phyloP scores from a whole-genome alignment of 805 yeast species.

The Yarrowia keelungensis region DNA sequence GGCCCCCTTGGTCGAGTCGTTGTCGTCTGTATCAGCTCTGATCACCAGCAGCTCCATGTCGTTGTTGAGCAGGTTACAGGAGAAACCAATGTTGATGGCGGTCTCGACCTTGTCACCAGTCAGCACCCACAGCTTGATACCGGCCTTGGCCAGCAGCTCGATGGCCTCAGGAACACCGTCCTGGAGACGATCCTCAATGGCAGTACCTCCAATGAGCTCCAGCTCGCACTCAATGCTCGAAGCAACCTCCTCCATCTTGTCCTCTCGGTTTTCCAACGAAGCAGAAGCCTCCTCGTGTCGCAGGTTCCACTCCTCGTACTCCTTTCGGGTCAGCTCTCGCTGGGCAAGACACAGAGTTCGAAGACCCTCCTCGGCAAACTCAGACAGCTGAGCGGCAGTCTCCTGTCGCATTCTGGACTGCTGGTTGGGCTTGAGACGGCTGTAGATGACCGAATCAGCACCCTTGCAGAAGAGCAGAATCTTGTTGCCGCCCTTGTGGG shows the following conservation, averaged over 20 bases:
- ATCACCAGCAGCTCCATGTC: slow-evolving; percentile 75
- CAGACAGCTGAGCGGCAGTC: slow-evolving; percentile 75
- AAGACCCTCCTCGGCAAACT: slow-evolving; percentile 79
- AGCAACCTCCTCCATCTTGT: slow-evolving; percentile 62
- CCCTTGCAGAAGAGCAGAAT: slow-evolving; percentile 70
- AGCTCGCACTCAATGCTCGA: slow-evolving; percentile 67
- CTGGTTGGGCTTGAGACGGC: slow-evolving; percentile 53
- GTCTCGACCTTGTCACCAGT: slow-evolving; percentile 88
- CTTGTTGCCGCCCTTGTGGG: slow-evolving; percentile 46
- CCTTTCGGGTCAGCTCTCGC: slow-evolving; percentile 57
- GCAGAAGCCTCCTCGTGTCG: slow-evolving; percentile 65
- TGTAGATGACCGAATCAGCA: slow-evolving; percentile 79
- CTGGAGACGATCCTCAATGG: slow-evolving; percentile 81
- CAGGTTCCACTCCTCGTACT: slow-evolving; percentile 62
- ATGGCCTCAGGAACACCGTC: slow-evolving; percentile 83
- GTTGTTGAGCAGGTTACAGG: slow-evolving; percentile 74
- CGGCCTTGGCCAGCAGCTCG: slow-evolving; percentile 71
- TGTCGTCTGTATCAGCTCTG: slow-evolving; percentile 49
- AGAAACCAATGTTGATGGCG: slow-evolving; percentile 87
- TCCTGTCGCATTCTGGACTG: slow-evolving; percentile 59
- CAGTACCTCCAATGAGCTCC: slow-evolving; percentile 76
- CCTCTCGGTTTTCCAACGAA: slow-evolving; percentile 68
- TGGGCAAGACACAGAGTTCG: slow-evolving; percentile 80
- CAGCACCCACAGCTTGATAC: slow-evolving; percentile 82
- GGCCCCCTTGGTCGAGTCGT: slow-evolving; percentile 46